Evolutionary conservation across 2,329 filamentous ascomycete species (phyloP).

Genomic region (Colletotrichum lupini): DNA sequence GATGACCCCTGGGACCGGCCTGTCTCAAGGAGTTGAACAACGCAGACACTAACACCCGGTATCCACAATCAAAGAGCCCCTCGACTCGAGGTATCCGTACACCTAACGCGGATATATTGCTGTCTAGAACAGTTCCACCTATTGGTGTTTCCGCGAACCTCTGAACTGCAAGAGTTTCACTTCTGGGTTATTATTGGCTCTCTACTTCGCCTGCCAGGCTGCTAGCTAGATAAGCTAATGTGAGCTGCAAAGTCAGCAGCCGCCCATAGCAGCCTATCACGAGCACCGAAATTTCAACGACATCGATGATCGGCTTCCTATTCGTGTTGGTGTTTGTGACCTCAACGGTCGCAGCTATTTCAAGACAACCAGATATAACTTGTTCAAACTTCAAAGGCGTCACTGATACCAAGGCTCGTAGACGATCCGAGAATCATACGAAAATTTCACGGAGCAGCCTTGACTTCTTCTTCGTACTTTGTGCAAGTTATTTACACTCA

Average conservation of each 20-base stretch:
- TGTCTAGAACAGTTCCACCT: neutral
- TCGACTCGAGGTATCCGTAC: neutral
- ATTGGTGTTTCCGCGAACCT: neutral
- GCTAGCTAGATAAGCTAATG: neutral
- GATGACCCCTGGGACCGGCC: constrained; percentile 2
- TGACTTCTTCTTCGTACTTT: neutral
- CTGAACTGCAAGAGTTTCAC: constrained; percentile 6
- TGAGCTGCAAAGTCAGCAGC: neutral
- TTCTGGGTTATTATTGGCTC: neutral
- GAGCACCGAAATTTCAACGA: neutral
- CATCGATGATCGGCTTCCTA: neutral
- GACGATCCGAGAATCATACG: neutral
- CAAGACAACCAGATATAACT: neutral
- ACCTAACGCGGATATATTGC: neutral
- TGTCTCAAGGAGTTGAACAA: constrained; percentile 29
- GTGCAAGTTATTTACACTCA: neutral
- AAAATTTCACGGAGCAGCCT: neutral
- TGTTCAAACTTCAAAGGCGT: neutral
- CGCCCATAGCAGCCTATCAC: neutral
- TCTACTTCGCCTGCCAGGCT: neutral
- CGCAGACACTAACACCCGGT: neutral
- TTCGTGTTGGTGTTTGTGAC: neutral
- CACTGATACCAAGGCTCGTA: neutral
- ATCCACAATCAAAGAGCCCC: neutral
- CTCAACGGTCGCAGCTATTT: constrained; percentile 27